Evolutionary conservation across 1,284 basidiomycete genomes (phyloP).

Genomic region (Ganoderma multipileum): DNA sequence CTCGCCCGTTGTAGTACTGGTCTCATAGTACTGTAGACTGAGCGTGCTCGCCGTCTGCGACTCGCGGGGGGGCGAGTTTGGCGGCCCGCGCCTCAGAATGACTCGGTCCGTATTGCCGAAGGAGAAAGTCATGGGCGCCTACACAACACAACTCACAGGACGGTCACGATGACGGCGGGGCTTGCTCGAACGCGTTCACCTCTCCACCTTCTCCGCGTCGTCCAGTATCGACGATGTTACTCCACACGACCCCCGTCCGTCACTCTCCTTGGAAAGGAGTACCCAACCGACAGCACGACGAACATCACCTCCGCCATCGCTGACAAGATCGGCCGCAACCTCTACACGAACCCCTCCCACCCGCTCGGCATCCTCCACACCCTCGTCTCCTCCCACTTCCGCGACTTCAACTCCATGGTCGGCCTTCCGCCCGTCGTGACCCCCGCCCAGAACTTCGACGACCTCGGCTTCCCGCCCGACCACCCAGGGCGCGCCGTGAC

Average conservation of each 20-base stretch:
- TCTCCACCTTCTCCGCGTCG: constrained; percentile 17
- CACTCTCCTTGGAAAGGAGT: constrained; percentile 59
- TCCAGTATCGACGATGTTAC: constrained; percentile 25
- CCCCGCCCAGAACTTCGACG: constrained; percentile 95
- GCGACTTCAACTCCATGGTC: constrained; percentile 70
- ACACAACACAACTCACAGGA: neutral
- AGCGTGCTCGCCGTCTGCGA: too few species aligned
- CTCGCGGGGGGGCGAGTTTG: neutral
- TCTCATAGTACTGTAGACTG: too few species aligned
- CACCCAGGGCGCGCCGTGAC: constrained; percentile 92
- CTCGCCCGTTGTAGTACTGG: neutral
- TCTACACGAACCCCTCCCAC: constrained; percentile 83
- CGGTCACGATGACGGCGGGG: constrained; percentile 19
- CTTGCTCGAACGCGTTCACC: constrained; percentile 19
- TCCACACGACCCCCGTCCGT: constrained; percentile 26
- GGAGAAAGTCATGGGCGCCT: constrained; percentile 4
- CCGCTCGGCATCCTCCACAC: constrained; percentile 87
- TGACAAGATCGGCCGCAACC: constrained; percentile 71
- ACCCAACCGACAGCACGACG: constrained; percentile 80
- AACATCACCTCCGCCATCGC: constrained; percentile 90
- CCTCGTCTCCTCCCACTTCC: constrained; percentile 87
- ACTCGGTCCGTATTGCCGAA: constrained; percentile 12
- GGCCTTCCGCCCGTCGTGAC: constrained; percentile 90
- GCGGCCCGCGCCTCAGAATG: neutral
- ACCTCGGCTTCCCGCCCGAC: constrained; percentile 91